phyloP scores from a whole-genome alignment of 345 rosid species.

The Laguncularia racemosa region DNA sequence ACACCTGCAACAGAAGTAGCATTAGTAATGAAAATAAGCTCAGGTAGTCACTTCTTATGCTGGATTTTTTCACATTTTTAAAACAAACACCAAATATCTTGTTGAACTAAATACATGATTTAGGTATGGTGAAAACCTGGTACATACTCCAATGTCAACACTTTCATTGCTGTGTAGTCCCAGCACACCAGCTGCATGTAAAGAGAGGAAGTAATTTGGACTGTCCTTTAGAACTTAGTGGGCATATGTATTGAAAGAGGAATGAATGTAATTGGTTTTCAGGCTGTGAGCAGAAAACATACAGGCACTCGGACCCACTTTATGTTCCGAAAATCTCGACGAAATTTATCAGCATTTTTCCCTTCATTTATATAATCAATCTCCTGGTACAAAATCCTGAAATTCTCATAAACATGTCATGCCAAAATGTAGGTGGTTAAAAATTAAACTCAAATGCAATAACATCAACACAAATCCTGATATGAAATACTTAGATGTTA shows the following conservation, averaged over 20 bases:
- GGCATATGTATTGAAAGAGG: not conserved
- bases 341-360: conserved; percentile 82
- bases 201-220: not conserved
- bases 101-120: conserved; percentile 8
- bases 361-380: conserved; percentile 97
- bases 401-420: conserved; percentile 13
- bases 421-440: not conserved
- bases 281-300: conserved; percentile 29
- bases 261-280: not conserved
- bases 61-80: not conserved
- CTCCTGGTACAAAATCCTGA: conserved; percentile 86
- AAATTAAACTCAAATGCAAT: too few relatives aligned
- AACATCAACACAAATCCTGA: too few relatives aligned
- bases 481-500: too few relatives aligned
- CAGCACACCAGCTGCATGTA: conserved; percentile 66
- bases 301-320: conserved; percentile 98
- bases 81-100: not conserved
- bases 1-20: conserved; percentile 40
- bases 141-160: conserved; percentile 92
- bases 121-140: conserved; percentile 57
- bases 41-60: not conserved
- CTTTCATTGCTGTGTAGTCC: conserved; percentile 91
- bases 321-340: conserved; percentile 80
- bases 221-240: not conserved
- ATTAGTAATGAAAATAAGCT: not conserved